These are phyloP conservation scores for Aschersonia sp. DNA, from an alignment of 2,329 filamentous ascomycete genomes.

Conservation along the genomic window DNA sequence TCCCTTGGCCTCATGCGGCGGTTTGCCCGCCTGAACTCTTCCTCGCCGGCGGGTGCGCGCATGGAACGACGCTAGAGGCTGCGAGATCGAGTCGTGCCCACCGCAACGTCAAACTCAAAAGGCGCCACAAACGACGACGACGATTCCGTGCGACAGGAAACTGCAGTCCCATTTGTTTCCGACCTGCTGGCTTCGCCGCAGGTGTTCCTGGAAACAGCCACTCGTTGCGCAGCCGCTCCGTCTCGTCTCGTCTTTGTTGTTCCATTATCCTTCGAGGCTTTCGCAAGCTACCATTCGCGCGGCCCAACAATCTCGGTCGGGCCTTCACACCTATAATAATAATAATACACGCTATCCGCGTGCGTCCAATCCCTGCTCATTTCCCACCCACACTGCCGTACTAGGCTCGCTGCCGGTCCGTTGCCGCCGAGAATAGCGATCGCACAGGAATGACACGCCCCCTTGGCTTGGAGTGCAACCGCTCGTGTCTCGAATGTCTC, in stretches of 20 bases:
- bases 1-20: background rate
- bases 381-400: background rate
- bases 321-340: too few species aligned
- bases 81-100: background rate
- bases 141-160: background rate
- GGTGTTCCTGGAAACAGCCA: too few species aligned
- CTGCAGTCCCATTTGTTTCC: background rate
- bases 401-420: background rate
- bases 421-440: background rate
- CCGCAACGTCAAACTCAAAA: background rate
- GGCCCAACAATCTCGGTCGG: too few species aligned
- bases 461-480: background rate
- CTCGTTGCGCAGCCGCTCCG: background rate
- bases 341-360: too few species aligned
- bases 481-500: conserved; percentile 7
- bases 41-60: too few species aligned
- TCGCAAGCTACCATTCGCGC: too few species aligned
- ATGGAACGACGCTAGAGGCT: background rate
- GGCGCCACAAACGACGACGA: background rate
- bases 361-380: background rate
- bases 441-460: background rate
- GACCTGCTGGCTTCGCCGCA: background rate
- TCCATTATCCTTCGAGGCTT: too few species aligned
- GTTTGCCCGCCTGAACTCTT: background rate
- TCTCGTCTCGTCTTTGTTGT: background rate